Conservation (phyloP, 2,329 filamentous ascomycete genomes). For the Ustilaginoidea virens region DNA sequence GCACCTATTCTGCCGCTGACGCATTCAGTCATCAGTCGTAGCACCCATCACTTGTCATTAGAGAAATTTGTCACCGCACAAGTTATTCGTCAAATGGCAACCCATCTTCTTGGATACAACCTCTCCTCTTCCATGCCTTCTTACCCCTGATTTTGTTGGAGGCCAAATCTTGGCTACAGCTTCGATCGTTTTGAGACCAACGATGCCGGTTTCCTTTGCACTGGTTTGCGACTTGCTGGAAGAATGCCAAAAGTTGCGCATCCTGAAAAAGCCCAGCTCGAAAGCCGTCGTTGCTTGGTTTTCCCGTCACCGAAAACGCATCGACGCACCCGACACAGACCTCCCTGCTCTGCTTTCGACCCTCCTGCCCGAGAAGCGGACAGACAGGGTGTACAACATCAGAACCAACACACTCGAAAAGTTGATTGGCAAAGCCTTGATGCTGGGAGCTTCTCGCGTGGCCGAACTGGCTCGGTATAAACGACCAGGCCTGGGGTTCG, state of each 20-base stretch:
- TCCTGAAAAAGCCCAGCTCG: conserved; percentile 16
- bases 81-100: too few relatives aligned
- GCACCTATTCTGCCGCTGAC: too few relatives aligned
- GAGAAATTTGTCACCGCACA: too few relatives aligned
- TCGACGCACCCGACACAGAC: conserved; percentile 42
- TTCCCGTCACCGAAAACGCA: conserved; percentile 35
- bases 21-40: too few relatives aligned
- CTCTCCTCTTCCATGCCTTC: not conserved
- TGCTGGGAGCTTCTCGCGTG: conserved; percentile 45
- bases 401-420: conserved; percentile 45
- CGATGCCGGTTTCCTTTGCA: conserved; percentile 53
- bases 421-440: conserved; percentile 52
- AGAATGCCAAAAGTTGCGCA: conserved; percentile 35
- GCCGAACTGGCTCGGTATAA: conserved; percentile 48
- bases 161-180: too few relatives aligned
- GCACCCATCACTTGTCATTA: too few relatives aligned
- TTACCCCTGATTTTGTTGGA: not conserved
- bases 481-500: conserved; percentile 37
- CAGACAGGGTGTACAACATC: conserved; percentile 64
- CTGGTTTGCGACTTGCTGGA: conserved; percentile 62
- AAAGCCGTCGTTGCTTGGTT: conserved; percentile 52
- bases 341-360: conserved; percentile 55
- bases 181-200: not conserved
- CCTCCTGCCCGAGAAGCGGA: conserved; percentile 59
- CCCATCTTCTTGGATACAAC: too few relatives aligned